Conservation (phyloP, 345 rosid species). For the Noccaea caerulescens region DNA sequence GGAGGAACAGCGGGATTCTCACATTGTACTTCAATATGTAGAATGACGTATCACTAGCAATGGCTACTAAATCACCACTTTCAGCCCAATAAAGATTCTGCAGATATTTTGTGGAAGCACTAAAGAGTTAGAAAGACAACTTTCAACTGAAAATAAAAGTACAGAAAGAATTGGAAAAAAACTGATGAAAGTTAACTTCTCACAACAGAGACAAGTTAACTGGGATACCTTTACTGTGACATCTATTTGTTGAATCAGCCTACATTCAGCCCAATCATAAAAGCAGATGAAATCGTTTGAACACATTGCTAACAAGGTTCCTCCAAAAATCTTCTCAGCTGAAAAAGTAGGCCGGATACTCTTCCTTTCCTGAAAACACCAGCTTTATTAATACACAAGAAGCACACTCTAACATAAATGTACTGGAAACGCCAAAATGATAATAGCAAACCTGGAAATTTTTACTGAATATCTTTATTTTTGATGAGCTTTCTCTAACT, state of each 20-base stretch:
- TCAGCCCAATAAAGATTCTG: slow-evolving; percentile 99
- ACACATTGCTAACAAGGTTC: slow-evolving; percentile 94
- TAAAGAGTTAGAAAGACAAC: slow-evolving; percentile 26
- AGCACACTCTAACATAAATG: no score
- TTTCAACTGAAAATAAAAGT: slow-evolving; percentile 8
- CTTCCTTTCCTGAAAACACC: slow-evolving; percentile 75
- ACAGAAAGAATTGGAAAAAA: neutral
- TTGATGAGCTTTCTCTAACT: slow-evolving; percentile 93
- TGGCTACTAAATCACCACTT: slow-evolving; percentile 96
- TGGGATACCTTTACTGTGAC: slow-evolving; percentile 90
- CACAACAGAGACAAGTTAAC: slow-evolving; percentile 19
- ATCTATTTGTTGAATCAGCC: slow-evolving; percentile 93
- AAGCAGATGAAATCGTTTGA: slow-evolving; percentile 96
- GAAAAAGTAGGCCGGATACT: slow-evolving; percentile 93
- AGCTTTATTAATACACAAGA: slow-evolving; percentile 34
- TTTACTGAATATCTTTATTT: slow-evolving; percentile 87
- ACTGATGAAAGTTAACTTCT: slow-evolving; percentile 8
- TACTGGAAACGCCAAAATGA: neutral
- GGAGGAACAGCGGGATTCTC: slow-evolving; percentile 40
- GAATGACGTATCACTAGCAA: slow-evolving; percentile 94
- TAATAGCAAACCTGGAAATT: slow-evolving; percentile 76
- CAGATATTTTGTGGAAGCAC: slow-evolving; percentile 31
- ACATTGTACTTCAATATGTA: slow-evolving; percentile 94
- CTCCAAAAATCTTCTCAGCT: slow-evolving; percentile 91
- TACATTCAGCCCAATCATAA: slow-evolving; percentile 99